Evolutionary conservation across 148 eudicot species (phyloP).

Genomic region (Vaccinium vitisidaea): DNA sequence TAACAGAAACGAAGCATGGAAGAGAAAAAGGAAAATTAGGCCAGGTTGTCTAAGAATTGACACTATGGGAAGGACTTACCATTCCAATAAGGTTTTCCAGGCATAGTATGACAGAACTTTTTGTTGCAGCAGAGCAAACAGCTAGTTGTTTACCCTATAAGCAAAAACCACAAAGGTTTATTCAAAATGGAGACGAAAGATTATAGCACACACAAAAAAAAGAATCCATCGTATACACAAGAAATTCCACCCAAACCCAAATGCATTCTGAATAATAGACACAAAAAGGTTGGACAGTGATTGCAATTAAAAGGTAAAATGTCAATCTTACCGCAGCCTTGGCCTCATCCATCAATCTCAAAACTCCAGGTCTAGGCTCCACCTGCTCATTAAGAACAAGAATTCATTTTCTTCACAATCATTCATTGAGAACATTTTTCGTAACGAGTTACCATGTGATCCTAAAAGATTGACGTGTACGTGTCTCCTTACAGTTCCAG

Average conservation of each 20-base stretch:
- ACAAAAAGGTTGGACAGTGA: neutral
- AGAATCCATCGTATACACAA: neutral
- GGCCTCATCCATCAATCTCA: conserved; percentile 97
- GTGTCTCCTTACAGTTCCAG: conserved; percentile 77
- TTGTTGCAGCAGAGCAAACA: conserved; percentile 99
- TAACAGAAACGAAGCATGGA: too few species aligned
- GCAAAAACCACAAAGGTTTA: neutral
- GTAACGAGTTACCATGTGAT: neutral
- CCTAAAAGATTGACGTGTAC: neutral
- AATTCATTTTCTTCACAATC: conserved; percentile 5
- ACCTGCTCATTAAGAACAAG: conserved; percentile 51
- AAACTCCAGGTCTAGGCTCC: conserved; percentile 91
- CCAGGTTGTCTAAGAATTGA: neutral
- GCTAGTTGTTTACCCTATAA: conserved; percentile 81
- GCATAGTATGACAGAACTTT: conserved; percentile 89
- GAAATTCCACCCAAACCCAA: neutral
- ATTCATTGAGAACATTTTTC: neutral
- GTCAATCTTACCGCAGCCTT: conserved; percentile 75
- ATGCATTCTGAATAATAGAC: neutral
- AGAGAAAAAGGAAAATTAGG: neutral
- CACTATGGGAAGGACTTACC: conserved; percentile 37
- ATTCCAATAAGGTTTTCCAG: conserved; percentile 91
- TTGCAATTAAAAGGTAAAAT: conserved; percentile 13
- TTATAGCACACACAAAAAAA: neutral
- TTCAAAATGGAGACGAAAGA: neutral